phyloP scores from a whole-genome alignment of 331 rosid species.

The Pyracantha coccinea region DNA sequence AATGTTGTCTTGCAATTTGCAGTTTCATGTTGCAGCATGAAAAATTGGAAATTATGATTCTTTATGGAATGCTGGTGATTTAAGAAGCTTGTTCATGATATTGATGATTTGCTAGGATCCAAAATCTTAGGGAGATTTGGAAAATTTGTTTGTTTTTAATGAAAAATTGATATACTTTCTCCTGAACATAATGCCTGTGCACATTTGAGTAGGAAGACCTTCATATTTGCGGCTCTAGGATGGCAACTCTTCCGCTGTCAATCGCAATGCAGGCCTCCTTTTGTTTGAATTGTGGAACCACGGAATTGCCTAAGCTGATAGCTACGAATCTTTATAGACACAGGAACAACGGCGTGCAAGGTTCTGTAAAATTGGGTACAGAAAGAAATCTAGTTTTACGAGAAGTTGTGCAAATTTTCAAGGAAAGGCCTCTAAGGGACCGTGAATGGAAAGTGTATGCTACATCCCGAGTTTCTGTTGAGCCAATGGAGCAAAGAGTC shows the following conservation, averaged over 20 bases:
- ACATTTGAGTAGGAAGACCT: conserved; percentile 5
- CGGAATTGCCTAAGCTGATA: conserved; percentile 19
- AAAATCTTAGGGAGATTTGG: neutral
- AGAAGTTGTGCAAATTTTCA: conserved; percentile 13
- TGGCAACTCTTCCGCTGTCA: conserved; percentile 49
- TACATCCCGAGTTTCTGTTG: conserved; percentile 34
- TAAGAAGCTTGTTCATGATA: neutral
- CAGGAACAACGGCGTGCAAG: conserved; percentile 7
- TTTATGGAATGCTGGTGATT: neutral
- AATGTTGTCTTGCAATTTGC: neutral
- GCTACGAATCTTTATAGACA: conserved; percentile 13
- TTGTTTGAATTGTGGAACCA: conserved; percentile 16
- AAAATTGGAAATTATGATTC: neutral
- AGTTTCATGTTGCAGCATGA: neutral
- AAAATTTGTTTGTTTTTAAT: neutral
- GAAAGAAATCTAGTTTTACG: conserved; percentile 26
- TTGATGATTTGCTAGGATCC: neutral
- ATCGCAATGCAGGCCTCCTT: conserved; percentile 20
- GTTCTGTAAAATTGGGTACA: conserved; percentile 21
- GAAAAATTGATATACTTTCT: neutral
- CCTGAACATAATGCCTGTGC: conserved; percentile 4
- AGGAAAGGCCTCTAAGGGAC: conserved; percentile 7
- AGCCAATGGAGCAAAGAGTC: conserved; percentile 25
- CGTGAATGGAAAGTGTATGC: conserved; percentile 28
- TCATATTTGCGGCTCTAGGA: conserved; percentile 12